Percentiles rank a stretch among this genome's conserved stretches.
These are phyloP conservation scores for Violaceomyces palustris DNA, from an alignment of 1,284 basidiomycete species.

Conservation along the genomic window DNA sequence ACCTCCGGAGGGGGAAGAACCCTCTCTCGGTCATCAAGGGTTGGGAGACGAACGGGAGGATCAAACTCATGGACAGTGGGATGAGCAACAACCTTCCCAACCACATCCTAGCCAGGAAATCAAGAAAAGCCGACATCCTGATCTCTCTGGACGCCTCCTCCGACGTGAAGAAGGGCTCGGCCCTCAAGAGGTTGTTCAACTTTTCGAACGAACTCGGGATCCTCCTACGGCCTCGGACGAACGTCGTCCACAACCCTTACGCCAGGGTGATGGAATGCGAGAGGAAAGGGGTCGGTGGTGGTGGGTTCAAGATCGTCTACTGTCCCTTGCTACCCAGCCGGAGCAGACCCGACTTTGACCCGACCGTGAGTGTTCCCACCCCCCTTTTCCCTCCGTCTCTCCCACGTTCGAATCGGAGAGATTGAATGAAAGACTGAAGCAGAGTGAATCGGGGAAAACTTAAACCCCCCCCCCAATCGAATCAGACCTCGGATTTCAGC, in stretches of 20 bases:
- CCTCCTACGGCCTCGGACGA: slow-evolving; percentile 2
- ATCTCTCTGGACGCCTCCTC: slow-evolving; percentile 50
- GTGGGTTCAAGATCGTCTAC: slow-evolving; percentile 34
- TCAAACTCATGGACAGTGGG: slow-evolving; percentile 47
- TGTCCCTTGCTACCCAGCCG: slow-evolving; percentile 43
- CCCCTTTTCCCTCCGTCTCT: neutral
- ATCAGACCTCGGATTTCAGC: slow-evolving; percentile 24
- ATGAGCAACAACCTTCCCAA: slow-evolving; percentile 51
- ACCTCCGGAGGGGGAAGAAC: too few species aligned
- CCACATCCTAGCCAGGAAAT: slow-evolving; percentile 34
- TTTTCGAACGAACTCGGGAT: slow-evolving; percentile 39
- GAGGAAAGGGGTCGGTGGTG: slow-evolving; percentile 1
- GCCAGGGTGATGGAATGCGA: neutral
- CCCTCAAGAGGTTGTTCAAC: slow-evolving; percentile 36
- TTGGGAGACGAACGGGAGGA: slow-evolving; percentile 33
- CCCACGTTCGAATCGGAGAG: too few species aligned
- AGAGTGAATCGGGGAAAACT: too few species aligned
- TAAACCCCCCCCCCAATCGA: too few species aligned
- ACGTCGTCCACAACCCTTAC: neutral
- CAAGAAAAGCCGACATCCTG: slow-evolving; percentile 41
- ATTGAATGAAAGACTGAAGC: too few species aligned
- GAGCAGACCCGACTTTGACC: slow-evolving; percentile 36
- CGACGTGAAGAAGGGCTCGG: slow-evolving; percentile 45
- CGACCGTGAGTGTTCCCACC: slow-evolving; percentile 9
- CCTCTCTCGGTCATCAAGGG: too few species aligned